Evolutionary conservation across 179 eudicot genomes (phyloP).

Genomic region (Camellia oleifera): DNA sequence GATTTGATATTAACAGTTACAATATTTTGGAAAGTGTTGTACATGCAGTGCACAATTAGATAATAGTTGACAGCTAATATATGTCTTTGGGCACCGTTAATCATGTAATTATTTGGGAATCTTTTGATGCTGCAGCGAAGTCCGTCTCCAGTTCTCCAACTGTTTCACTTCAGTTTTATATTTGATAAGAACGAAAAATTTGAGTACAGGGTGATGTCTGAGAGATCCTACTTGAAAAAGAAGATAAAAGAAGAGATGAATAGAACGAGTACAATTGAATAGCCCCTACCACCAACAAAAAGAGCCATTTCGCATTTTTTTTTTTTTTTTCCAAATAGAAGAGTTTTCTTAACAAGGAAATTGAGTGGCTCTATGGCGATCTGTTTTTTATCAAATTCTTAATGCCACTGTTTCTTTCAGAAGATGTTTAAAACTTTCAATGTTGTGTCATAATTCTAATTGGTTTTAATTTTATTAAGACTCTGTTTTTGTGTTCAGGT

Average conservation of each 20-base stretch:
- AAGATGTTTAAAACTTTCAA: not conserved
- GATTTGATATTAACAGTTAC: not conserved
- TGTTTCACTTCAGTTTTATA: not conserved
- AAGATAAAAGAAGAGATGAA: not conserved
- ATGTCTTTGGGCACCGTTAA: not conserved
- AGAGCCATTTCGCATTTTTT: not conserved
- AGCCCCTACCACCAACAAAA: not conserved
- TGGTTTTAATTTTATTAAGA: conserved; percentile 2
- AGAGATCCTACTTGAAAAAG: not conserved
- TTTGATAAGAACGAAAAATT: not conserved
- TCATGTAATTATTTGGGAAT: not conserved
- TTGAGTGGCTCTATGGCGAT: not conserved
- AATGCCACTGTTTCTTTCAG: not conserved
- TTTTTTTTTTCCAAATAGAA: not conserved
- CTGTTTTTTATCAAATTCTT: not conserved
- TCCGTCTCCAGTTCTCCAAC: not conserved
- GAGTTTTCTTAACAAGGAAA: not conserved
- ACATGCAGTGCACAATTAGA: not conserved
- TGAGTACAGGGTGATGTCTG: not conserved
- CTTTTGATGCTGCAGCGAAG: not conserved
- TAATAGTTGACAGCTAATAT: not conserved
- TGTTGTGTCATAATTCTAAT: not conserved
- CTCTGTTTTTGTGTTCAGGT: conserved; percentile 45
- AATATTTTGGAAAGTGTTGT: not conserved
- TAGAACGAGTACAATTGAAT: not conserved